Evolutionary conservation across 23 red algal genomes (phyloP), one percentile per base, ranked within the genome.

Genomic region (Pyropia yezoensis): DNA sequence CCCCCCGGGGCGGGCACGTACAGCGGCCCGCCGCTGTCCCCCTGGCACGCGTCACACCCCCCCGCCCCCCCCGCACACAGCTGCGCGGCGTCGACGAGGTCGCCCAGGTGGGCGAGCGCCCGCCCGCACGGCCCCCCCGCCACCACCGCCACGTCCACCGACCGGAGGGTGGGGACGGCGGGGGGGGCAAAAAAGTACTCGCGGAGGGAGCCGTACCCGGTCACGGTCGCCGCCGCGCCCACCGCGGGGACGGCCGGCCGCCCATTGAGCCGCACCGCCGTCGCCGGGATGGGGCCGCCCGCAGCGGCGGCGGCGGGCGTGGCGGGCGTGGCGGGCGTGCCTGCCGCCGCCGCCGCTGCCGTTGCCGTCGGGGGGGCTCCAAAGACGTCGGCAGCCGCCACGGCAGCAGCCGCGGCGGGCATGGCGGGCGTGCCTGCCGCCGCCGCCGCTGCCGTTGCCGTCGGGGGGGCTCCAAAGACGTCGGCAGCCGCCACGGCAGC

Each of bases 131-230:
- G 18, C 20, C 1, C 60, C n/a, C 67, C 34, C 27, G 12, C 27
- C 27, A 64, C 57, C 28, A 83, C 67, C 18, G 67, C 67, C 20
- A 83, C 58, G 60, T 83, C 78, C 21, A 83, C 78, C 25, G 65
- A 69, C 7, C 49, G 33, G 1, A 83, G 60, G 1, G 28, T 22
- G 0, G 4, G 4, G 26, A 50, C 20, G 57, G 54, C 6, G 6
- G 39, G 32, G 49, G 30, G 16, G 2, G 57, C 33, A n/a, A 64
- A 52, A 52, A 20, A 24, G 25, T 51, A 33, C 80, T 85, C 80
- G 33, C 74, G 23, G 12, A 63, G 67, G 52, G 62, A 49, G 1
- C 80, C 80, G 8, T 68, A 85, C 3, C 80, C 80, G 4, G 59
- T 61, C 8, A 69, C 69, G 18, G 69, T 55, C 27, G 39, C 82